Base-by-base conservation (phyloP, 1,284 basidiomycete genomes). In the Malassezia brasiliensis region DNA sequence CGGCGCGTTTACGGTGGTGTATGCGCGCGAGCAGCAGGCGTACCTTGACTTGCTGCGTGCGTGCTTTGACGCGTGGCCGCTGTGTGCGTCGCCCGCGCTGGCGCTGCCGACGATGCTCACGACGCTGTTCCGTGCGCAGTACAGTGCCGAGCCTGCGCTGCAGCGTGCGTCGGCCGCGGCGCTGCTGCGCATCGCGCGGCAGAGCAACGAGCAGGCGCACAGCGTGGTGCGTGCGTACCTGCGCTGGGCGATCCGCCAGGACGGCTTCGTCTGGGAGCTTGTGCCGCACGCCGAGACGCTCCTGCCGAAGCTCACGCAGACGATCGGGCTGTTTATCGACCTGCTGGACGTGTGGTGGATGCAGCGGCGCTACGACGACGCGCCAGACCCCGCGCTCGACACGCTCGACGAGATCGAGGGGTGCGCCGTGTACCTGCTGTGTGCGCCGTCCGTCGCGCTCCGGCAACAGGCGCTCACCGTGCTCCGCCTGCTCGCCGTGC, bases 41-140 rank as follows among this genome's bases (percentile, higher is more conserved):
- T 82, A 84, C 52, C 82, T 94, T 65, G 82, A 80, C 52, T 79
- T 93, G 31, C 79, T 94, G 2, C 83, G 85, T 57, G 82, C 85
- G 0, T 84, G 87, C 68, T 86, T 93, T 72, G 84, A 87, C 56
- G 81, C 86, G 3, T 87, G 90, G 83, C 91, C 90, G 0, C 82
- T 88, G 8, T 85, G 84, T 61, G 78, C 91, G 0, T 50, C 77
- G 82, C 44, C 61, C 14, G 65, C 62, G 40, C 49, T 75, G 79
- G 50, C 74, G 9, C 75, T 85, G 50, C 76, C 79, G 5, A 84
- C 85, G 46, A 82, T 84, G 0, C 80, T 90, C 48, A 85, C 88
- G 61, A 84, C 90, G 77, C 81, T 94, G 20, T 80, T 91, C 45
- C 82, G 83, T 19, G 86, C 86, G 0, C 81, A 88, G 20, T 81